Percentiles rank a stretch among this genome's conserved stretches.
Evolutionary conservation across 164 flowering plant species (phyloP).

Genomic region (Magnolia kwangsiensis): DNA sequence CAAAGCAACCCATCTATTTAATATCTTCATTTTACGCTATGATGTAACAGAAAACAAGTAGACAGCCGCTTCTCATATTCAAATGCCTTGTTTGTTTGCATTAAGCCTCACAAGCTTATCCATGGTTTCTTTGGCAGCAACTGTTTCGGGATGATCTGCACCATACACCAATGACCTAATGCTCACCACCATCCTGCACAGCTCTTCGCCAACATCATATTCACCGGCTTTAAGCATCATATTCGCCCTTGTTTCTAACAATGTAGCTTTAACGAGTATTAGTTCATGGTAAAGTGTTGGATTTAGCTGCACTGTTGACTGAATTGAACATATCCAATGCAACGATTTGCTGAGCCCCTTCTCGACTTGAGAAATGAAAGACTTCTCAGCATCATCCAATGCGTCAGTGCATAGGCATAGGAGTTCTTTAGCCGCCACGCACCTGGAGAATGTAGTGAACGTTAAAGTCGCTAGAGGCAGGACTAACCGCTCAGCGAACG

Average conservation of each 20-base stretch:
- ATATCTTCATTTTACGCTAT: no score
- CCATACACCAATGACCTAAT: conserved; percentile 81
- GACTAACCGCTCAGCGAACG: conserved; percentile 56
- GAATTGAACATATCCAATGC: conserved; percentile 60
- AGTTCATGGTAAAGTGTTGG: conserved; percentile 81
- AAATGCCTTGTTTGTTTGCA: no score
- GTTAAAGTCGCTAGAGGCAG: conserved; percentile 68
- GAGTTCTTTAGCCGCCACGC: conserved; percentile 70
- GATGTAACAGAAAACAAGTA: no score
- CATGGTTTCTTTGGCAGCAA: no score
- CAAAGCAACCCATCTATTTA: no score
- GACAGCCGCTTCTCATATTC: no score
- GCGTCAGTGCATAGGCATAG: conserved; percentile 73
- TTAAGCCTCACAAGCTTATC: no score
- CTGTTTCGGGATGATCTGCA: no score
- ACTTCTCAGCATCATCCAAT: conserved; percentile 74
- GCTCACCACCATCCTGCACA: conserved; percentile 66
- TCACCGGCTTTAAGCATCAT: conserved; percentile 84
- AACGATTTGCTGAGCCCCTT: conserved; percentile 71
- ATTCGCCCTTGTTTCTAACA: conserved; percentile 82
- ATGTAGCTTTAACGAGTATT: conserved; percentile 66
- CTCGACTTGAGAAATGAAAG: conserved; percentile 70
- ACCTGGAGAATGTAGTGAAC: conserved; percentile 64
- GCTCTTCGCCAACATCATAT: conserved; percentile 76
- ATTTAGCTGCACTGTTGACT: conserved; percentile 66